Base-by-base conservation (phyloP, 75 land plant genomes). In the Ceratopteris richardii region DNA sequence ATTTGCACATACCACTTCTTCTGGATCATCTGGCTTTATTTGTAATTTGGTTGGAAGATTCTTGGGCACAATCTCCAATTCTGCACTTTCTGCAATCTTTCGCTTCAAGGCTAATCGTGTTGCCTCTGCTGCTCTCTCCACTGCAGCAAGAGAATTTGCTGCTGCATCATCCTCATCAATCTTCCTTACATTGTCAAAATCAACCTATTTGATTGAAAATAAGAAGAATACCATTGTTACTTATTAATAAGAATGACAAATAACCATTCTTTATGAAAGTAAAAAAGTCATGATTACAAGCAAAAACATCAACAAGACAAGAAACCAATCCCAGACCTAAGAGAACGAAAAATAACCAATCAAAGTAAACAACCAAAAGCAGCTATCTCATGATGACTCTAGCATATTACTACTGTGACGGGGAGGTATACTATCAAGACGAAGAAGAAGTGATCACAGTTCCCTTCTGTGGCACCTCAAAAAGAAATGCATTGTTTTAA, bases 61-160 rank as follows among this genome's bases (percentile, higher is more conserved):
- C 36, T 78, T 66, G 1, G 87, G 67, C 40, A 81, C 71, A 29
- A 77, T 80, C 52, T 85, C 98, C 23, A 61, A 26, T n/a, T 52
- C 68, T 60, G 87, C 90, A 56, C 91, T 86, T 61, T 80, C 77
- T n/a, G 84, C 83, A 77, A 88, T 93, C 53, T 93, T 93, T 33
- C 87, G 61, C 61, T 93, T 93, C 5, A 93, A 69, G 46, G 98
- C 95, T 54, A 66, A 78, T 58, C 76, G 77, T 36, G 98, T 89
- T 31, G 86, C 90, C 70, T 85, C 87, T 56, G 98, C 98, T 72
- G 80, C 71, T 63, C 59, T 86, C 65, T 93, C 98, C 36, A 90
- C 98, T 61, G 85, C 96, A 31, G 77, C 55, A 70, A 91, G 63
- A 26, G 93, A 66, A 74, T 92, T 58, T 47, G 33, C 80, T 40